A percentile compares a stretch with the other conserved stretches of the same genome.
These are phyloP conservation scores for Hemisphaericaspora xylanilytica DNA, from an alignment of 1,139 yeast species.

Conservation along the genomic window DNA sequence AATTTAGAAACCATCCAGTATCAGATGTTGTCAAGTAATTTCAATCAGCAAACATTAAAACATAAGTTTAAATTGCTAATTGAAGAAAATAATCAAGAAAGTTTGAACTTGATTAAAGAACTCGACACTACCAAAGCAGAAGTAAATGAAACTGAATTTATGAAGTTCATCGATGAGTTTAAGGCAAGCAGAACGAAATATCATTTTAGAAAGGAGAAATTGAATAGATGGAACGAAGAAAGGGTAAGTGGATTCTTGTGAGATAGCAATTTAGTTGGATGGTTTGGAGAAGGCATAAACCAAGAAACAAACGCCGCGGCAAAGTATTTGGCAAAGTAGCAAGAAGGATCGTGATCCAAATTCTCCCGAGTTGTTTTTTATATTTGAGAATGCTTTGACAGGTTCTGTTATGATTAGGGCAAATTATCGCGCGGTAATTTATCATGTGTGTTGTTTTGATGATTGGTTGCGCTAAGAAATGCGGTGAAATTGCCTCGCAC, in stretches of 20 bases:
- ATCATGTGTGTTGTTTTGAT: too few relatives aligned
- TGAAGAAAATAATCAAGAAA: slow-evolving; percentile 23
- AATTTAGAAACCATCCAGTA: slow-evolving; percentile 40
- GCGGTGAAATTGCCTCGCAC: too few relatives aligned
- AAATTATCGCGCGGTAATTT: too few relatives aligned
- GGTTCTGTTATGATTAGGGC: too few relatives aligned
- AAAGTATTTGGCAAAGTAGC: too few relatives aligned
- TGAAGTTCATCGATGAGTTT: slow-evolving; percentile 43
- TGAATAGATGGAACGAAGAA: slow-evolving; percentile 64
- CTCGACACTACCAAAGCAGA: slow-evolving; percentile 4
- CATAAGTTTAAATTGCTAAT: slow-evolving; percentile 28
- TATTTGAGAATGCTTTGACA: too few relatives aligned
- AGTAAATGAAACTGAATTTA: slow-evolving; percentile 18
- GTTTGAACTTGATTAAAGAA: slow-evolving; percentile 19
- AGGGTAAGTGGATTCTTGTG: slow-evolving; percentile 54
- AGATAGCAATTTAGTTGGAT: not conserved
- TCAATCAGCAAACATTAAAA: slow-evolving; percentile 32
- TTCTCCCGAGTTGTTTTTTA: too few relatives aligned
- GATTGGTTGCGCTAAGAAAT: too few relatives aligned
- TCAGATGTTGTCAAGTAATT: slow-evolving; percentile 39
- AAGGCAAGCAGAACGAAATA: slow-evolving; percentile 44
- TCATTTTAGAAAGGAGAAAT: slow-evolving; percentile 57
- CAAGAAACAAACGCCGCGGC: too few relatives aligned
- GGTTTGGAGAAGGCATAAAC: too few relatives aligned
- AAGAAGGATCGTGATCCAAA: too few relatives aligned